Evolutionary conservation across 345 rosid genomes (phyloP), one percentile per base, ranked within the genome.

Genomic region (Conringia planisiliqua): DNA sequence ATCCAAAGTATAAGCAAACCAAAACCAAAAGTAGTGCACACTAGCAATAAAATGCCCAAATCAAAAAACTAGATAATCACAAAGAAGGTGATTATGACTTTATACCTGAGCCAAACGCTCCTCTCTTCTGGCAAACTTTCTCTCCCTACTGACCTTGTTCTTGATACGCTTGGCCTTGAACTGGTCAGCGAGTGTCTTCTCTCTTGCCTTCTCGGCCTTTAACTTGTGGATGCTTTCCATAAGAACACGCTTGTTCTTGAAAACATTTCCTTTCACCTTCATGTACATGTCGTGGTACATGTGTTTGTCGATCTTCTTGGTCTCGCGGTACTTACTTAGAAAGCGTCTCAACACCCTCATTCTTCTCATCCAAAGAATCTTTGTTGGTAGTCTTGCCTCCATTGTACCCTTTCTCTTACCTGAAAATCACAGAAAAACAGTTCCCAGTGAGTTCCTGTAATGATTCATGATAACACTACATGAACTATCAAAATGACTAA

Each of bases 201-300:
- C 91, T 81, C 89, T 88, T 0, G 85, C 87, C 80, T 88, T 85
- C 73, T 90, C 93, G 44, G 87, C 87, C 87, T 88, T 88, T 3
- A 83, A 78, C 64, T 90, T 90, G 87, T 90, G 91, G 57, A 88
- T 90, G 46, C 88, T 84, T 79, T 90, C 93, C 96, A 88, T 90
- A 39, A 90, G 85, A 43, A 90, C 93, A 39, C 93, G 73, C 82
- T 88, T 90, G 83, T 88, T 90, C 86, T 88, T 90, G 52, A 88
- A 88, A 20, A 86, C 90, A 51, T 87, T 88, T 77, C 92, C 92
- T 68, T 90, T 90, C 57, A 85, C 90, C 77, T 82, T 86, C 96
- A 86, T 88, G 88, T 90, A 88, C 96, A 90, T 90, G 54, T 90
- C 92, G 68, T 90, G 96, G 82, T 86, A 88, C 88, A 88, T 90